Base-by-base conservation (phyloP, 192 early-diverging fungal species). In the Podila epicladia region DNA sequence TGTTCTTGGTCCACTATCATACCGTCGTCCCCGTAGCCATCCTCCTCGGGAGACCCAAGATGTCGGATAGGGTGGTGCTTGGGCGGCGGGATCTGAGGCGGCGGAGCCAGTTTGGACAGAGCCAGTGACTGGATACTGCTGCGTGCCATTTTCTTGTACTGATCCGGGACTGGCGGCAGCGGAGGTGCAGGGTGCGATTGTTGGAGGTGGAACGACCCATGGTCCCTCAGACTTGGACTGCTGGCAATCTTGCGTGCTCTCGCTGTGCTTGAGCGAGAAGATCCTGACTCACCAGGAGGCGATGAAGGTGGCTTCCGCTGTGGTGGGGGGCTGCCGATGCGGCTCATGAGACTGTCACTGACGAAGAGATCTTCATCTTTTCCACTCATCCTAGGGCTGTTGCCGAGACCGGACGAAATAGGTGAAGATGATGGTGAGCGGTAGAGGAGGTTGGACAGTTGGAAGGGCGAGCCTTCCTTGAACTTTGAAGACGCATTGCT, bases 311-410 rank as follows among this genome's bases (percentile, higher is more conserved):
- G 57, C 58, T 28, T 60, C n/a, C 58, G 64, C 33, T 66, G 65
- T 5, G 75, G 75, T 31, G 75, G 75, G 1, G 69, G 75, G 32
- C 69, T 78, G 9, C 75, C 75, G n/a, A 78, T 78, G 0, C 75
- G 75, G 62, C 75, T 78, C 75, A 78, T 78, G 24, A 78, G 59
- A 32, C 69, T 78, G 8, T 78, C 75, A 15, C 69, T 78, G 49
- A 71, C 55, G 45, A 33, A 50, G 9, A 55, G 11, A 9, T n/a
- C 53, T 55, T 26, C 53, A 2, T 26, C 53, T 22, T 55, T 55
- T n/a, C 53, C 24, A 2, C 22, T 22, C 53, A n/a, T 15, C 66
- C 66, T 74, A 1, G 73, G 65, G 28, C 60, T 73, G 4, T 64
- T 49, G 1, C 70, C 70, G 5, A 22, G n/a, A n/a, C 22, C n/a